Evolutionary conservation across 208 protist species (phyloP).

Genomic region (Angomonas deanei): DNA sequence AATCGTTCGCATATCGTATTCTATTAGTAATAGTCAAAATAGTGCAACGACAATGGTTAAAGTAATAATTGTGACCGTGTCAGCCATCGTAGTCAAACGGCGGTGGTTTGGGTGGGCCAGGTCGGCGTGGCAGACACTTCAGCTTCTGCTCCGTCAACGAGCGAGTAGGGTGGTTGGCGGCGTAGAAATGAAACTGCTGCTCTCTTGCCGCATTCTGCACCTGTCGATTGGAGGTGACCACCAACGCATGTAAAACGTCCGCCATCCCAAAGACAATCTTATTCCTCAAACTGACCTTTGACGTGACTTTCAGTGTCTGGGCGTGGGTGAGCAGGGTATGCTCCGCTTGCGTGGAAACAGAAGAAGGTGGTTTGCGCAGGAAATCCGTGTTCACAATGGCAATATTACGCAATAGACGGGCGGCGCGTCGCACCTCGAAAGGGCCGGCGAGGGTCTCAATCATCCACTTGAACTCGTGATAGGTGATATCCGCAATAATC

Average conservation of each 20-base stretch:
- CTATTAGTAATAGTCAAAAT: no score
- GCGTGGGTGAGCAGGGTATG: not conserved
- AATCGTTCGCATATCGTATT: not conserved
- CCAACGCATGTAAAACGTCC: conserved; percentile 38
- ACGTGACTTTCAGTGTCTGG: conserved; percentile 5
- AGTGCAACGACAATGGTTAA: no score
- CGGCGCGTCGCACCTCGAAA: conserved; percentile 45
- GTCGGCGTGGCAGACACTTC: conserved; percentile 20
- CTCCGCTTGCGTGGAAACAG: not conserved
- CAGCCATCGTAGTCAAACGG: conserved; percentile 14
- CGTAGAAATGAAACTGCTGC: conserved; percentile 32
- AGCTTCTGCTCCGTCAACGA: conserved; percentile 68
- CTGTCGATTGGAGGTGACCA: conserved; percentile 57
- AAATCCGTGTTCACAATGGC: conserved; percentile 29
- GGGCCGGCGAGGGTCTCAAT: conserved; percentile 67
- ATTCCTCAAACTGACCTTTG: conserved; percentile 46
- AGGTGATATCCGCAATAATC: conserved; percentile 59
- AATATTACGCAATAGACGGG: conserved; percentile 33
- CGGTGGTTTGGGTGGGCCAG: conserved; percentile 39
- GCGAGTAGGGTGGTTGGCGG: conserved; percentile 47
- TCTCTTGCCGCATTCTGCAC: conserved; percentile 34
- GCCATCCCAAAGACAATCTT: conserved; percentile 54
- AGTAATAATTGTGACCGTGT: no score
- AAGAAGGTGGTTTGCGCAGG: not conserved
- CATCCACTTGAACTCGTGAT: conserved; percentile 73